phyloP scores from a whole-genome alignment of 306 rosid species.

The Luffa aegyptiaca region DNA sequence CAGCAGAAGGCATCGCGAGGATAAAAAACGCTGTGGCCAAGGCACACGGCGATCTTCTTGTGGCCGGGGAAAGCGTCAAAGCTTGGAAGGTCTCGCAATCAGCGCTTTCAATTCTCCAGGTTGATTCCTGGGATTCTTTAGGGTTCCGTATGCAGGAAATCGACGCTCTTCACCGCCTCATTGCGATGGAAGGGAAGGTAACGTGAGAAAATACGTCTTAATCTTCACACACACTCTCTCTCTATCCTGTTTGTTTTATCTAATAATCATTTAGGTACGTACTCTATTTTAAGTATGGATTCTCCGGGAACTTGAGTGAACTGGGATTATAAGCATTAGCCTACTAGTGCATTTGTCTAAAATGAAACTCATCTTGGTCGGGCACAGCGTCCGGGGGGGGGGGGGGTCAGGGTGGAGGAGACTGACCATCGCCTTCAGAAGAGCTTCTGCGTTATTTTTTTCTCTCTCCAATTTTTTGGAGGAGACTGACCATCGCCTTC shows the following conservation, averaged over 20 bases:
- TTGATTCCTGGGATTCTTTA: slow-evolving; percentile 49
- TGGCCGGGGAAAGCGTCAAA: slow-evolving; percentile 42
- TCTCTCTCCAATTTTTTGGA: background rate
- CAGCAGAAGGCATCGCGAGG: slow-evolving; percentile 15
- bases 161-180: slow-evolving; percentile 47
- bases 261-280: background rate
- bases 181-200: slow-evolving; percentile 70
- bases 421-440: background rate
- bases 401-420: background rate
- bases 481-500: too few relatives aligned
- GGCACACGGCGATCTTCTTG: slow-evolving; percentile 36
- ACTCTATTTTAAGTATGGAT: background rate
- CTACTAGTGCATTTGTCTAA: background rate
- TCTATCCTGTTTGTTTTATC: slow-evolving; percentile 1
- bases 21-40: slow-evolving; percentile 30
- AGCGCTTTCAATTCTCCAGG: slow-evolving; percentile 39
- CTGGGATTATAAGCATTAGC: background rate
- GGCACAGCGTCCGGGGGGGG: background rate
- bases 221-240: background rate
- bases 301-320: background rate
- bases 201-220: background rate
- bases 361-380: background rate
- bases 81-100: slow-evolving; percentile 65
- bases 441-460: background rate
- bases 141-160: slow-evolving; percentile 71